These are phyloP conservation scores for Phytophthora citrophthora DNA, from an alignment of 352 stramenopile species.

Conservation along the genomic window DNA sequence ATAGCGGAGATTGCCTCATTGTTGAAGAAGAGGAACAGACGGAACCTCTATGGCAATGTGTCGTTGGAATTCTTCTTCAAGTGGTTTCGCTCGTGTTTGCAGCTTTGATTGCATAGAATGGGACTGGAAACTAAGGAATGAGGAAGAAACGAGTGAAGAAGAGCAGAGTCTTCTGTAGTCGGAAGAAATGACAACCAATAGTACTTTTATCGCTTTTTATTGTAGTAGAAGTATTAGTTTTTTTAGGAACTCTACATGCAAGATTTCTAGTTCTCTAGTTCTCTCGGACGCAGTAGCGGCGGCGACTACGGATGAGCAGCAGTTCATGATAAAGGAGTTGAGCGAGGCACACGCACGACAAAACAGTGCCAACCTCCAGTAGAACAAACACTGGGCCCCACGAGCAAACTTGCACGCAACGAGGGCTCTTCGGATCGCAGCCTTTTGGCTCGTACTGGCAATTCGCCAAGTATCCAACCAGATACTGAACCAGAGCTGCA, in stretches of 20 bases:
- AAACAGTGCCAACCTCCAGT: constrained; percentile 57
- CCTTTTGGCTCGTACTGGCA: constrained; percentile 72
- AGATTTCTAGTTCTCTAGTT: constrained; percentile 6
- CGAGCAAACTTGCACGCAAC: constrained; percentile 70
- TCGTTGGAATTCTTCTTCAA: too few species aligned
- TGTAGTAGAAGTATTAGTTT: too few species aligned
- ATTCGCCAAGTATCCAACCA: constrained; percentile 79
- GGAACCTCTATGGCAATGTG: too few species aligned
- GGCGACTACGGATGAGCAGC: constrained; percentile 49
- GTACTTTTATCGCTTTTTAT: too few species aligned
- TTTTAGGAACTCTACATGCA: background rate
- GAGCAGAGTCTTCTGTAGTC: too few species aligned
- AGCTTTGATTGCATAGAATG: too few species aligned
- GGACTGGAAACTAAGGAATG: too few species aligned
- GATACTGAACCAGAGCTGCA: constrained; percentile 90
- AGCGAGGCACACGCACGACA: constrained; percentile 72
- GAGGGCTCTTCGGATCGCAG: constrained; percentile 55
- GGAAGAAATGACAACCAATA: too few species aligned
- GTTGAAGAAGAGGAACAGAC: too few species aligned
- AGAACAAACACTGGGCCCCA: constrained; percentile 79
- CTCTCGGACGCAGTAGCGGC: constrained; percentile 25
- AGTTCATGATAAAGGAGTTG: constrained; percentile 77
- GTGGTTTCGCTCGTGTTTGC: too few species aligned
- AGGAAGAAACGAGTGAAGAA: too few species aligned
- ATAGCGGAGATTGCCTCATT: too few species aligned